Evolutionary conservation across 345 rosid genomes (phyloP).

Genomic region (Balakata baccata): DNA sequence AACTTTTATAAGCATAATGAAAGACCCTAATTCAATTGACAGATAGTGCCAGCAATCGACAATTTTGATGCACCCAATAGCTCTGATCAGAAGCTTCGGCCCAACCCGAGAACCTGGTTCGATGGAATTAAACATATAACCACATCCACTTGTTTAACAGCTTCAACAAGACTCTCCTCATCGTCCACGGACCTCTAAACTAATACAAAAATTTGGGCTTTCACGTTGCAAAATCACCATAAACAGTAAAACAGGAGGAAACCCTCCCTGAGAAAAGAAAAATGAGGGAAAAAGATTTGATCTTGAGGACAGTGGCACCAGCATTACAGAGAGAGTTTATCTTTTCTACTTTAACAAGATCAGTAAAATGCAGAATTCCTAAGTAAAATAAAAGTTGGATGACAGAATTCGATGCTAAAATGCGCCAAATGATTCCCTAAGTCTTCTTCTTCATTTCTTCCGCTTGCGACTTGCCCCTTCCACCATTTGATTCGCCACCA

Average conservation of each 20-base stretch:
- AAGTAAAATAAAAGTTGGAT: constrained; percentile 59
- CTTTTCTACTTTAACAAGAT: constrained; percentile 43
- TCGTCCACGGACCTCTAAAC: constrained; percentile 73
- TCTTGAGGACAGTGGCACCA: constrained; percentile 62
- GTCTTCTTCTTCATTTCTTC: no score
- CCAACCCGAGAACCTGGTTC: constrained; percentile 59
- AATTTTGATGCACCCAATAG: constrained; percentile 43
- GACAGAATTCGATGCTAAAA: constrained; percentile 45
- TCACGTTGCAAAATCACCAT: neutral
- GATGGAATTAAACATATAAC: constrained; percentile 71
- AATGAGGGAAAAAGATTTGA: constrained; percentile 9
- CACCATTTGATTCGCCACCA: neutral
- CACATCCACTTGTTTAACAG: constrained; percentile 67
- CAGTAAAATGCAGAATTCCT: constrained; percentile 46
- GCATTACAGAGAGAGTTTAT: constrained; percentile 45
- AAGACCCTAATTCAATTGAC: neutral
- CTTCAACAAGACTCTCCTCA: constrained; percentile 55
- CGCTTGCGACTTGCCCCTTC: no score
- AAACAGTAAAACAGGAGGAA: neutral
- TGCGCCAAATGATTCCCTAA: constrained; percentile 54
- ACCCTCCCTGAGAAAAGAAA: no score
- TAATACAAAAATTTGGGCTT: neutral
- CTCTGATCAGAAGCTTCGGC: constrained; percentile 59
- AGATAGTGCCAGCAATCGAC: neutral
- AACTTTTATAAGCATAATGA: no score